Conservation (phyloP, 495 filamentous ascomycete species). For the Aspergillus coremiiformis region DNA sequence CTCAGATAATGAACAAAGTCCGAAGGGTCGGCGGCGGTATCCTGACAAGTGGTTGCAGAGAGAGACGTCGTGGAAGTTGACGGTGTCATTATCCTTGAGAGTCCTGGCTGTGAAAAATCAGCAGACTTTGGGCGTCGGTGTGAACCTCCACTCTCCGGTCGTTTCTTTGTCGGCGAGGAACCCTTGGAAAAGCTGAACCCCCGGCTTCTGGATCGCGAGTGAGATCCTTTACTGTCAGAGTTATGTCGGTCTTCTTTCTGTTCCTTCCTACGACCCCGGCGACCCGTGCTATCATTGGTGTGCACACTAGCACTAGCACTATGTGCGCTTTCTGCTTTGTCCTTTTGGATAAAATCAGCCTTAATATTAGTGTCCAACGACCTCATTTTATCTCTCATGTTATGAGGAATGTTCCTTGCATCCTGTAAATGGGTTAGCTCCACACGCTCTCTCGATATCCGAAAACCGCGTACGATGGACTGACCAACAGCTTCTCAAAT, state of each 20-base stretch:
- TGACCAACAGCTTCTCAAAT: conserved; percentile 45
- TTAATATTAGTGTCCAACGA: conserved; percentile 84
- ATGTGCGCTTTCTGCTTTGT: conserved; percentile 57
- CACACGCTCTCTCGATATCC: not conserved
- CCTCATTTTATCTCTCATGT: conserved; percentile 90
- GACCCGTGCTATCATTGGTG: conserved; percentile 32
- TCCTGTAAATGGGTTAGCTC: conserved; percentile 52
- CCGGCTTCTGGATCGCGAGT: conserved; percentile 60
- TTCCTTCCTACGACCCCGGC: conserved; percentile 37
- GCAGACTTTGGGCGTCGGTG: conserved; percentile 37
- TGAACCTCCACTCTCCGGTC: conserved; percentile 37
- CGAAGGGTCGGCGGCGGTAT: conserved; percentile 52
- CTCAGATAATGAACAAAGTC: conserved; percentile 78
- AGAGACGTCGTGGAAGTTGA: conserved; percentile 35
- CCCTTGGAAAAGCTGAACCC: conserved; percentile 69
- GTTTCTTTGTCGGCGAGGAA: conserved; percentile 51
- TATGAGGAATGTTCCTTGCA: conserved; percentile 83
- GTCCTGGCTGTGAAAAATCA: conserved; percentile 37
- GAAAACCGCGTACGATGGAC: conserved; percentile 1
- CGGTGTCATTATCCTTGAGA: conserved; percentile 42
- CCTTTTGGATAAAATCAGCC: conserved; percentile 86
- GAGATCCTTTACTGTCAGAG: conserved; percentile 45
- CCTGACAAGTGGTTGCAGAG: conserved; percentile 32
- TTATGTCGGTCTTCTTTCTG: conserved; percentile 27
- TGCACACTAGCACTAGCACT: conserved; percentile 23